These are phyloP conservation scores for Pseudogymnoascus sp. DNA, from an alignment of 2,329 filamentous ascomycete genomes.

Conservation along the genomic window DNA sequence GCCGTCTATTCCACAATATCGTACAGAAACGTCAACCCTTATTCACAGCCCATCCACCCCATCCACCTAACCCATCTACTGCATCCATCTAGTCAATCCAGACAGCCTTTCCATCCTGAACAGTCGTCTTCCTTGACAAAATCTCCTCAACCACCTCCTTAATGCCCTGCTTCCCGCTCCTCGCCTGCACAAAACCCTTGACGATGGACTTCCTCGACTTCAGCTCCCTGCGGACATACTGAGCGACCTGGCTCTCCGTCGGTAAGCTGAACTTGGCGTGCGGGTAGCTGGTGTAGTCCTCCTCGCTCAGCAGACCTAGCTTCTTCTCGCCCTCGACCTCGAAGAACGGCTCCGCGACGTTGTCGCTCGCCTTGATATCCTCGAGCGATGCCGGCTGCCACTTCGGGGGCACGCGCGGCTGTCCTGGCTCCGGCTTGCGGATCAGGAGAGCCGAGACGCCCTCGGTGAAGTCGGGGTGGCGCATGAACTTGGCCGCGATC, in stretches of 20 bases:
- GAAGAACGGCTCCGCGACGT: constrained; percentile 63
- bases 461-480: constrained; percentile 80
- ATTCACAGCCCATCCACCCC: neutral
- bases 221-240: constrained; percentile 33
- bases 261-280: constrained; percentile 59
- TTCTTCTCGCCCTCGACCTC: constrained; percentile 34
- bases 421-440: constrained; percentile 49
- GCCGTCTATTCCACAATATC: constrained; percentile 1
- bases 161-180: constrained; percentile 60
- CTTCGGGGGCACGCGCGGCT: constrained; percentile 43
- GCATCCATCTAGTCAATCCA: constrained; percentile 16
- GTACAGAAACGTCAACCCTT: neutral
- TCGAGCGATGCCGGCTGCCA: constrained; percentile 71
- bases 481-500: constrained; percentile 84
- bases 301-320: constrained; percentile 53
- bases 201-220: constrained; percentile 50
- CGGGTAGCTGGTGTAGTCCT: constrained; percentile 66
- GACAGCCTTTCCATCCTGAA: constrained; percentile 31
- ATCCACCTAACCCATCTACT: neutral
- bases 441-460: constrained; percentile 79
- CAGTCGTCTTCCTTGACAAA: constrained; percentile 52
- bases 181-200: constrained; percentile 50
- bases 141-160: constrained; percentile 61
- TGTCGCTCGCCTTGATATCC: constrained; percentile 48
- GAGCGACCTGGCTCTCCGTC: constrained; percentile 52